Percentiles rank a stretch among this genome's conserved stretches.
These are phyloP conservation scores for Geotrichum reessii DNA, from an alignment of 1,139 yeast species.

Conservation along the genomic window DNA sequence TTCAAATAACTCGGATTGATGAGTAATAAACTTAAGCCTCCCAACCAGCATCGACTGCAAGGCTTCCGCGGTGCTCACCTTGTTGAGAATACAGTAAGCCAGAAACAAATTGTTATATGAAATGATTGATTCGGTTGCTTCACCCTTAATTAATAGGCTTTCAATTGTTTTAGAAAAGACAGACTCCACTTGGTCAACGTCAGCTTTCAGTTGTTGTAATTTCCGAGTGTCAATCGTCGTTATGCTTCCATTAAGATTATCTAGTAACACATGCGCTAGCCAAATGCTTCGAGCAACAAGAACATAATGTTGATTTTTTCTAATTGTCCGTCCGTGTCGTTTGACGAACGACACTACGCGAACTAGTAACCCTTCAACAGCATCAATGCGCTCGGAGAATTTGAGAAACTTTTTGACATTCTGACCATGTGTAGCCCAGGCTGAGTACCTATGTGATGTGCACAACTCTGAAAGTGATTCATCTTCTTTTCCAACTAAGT, in stretches of 20 bases:
- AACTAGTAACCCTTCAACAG: neutral
- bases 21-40: constrained; percentile 8
- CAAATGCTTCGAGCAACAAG: constrained; percentile 20
- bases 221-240: neutral
- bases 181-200: constrained; percentile 7
- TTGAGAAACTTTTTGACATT: constrained; percentile 5
- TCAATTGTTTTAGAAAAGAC: constrained; percentile 12
- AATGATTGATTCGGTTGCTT: constrained; percentile 13
- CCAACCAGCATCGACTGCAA: constrained; percentile 18
- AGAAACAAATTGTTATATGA: constrained; percentile 21
- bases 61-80: constrained; percentile 17
- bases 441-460: constrained; percentile 19
- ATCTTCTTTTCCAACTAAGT: constrained; percentile 34
- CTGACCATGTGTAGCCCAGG: constrained; percentile 21
- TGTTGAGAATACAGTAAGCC: constrained; percentile 23
- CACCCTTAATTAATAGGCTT: constrained; percentile 16
- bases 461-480: constrained; percentile 24
- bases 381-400: neutral
- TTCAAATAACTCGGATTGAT: constrained; percentile 1
- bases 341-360: constrained; percentile 11
- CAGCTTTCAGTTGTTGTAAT: neutral
- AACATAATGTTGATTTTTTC: constrained; percentile 15
- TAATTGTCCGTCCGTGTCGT: constrained; percentile 8
- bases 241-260: neutral
- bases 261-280: constrained; percentile 14